These are phyloP conservation scores for Ustilago cynodontis DNA, from an alignment of 1,284 basidiomycete species.

Conservation along the genomic window DNA sequence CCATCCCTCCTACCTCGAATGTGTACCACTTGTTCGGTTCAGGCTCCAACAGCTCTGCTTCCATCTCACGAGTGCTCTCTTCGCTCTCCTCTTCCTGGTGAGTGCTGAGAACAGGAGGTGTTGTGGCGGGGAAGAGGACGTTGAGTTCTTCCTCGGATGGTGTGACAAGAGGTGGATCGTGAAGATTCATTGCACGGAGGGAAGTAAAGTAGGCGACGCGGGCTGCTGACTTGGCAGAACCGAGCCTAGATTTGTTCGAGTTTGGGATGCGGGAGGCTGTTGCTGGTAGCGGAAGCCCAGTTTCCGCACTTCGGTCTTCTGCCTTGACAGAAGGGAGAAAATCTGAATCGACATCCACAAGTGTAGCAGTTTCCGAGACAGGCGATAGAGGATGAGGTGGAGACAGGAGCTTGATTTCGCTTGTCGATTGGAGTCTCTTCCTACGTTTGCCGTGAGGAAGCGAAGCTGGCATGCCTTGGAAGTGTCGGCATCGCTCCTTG, in stretches of 20 bases:
- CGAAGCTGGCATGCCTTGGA: conserved; percentile 25
- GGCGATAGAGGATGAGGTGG: not conserved
- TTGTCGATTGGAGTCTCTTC: conserved; percentile 17
- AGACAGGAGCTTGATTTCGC: not conserved
- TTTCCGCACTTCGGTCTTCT: too few species aligned
- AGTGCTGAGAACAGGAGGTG: conserved; percentile 1
- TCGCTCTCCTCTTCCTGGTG: not conserved
- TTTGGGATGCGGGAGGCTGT: not conserved
- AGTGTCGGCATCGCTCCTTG: conserved; percentile 24
- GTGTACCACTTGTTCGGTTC: conserved; percentile 51
- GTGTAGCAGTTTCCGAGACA: conserved; percentile 7
- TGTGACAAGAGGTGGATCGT: conserved; percentile 30
- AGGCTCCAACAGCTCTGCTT: conserved; percentile 16
- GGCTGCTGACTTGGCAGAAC: conserved; percentile 14
- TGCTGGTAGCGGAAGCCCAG: conserved; percentile 16
- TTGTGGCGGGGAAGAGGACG: conserved; percentile 21
- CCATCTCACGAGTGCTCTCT: too few species aligned
- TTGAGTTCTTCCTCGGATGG: conserved; percentile 34
- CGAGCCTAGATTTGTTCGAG: conserved; percentile 10
- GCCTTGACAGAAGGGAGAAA: too few species aligned
- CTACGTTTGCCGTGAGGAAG: conserved; percentile 17
- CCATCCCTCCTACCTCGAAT: conserved; percentile 26
- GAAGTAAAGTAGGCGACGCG: conserved; percentile 31
- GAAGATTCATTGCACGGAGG: conserved; percentile 15
- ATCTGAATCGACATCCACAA: conserved; percentile 6